These are phyloP conservation scores for Suhomyces pyralidae DNA, from an alignment of 805 yeast genomes.

Conservation along the genomic window DNA sequence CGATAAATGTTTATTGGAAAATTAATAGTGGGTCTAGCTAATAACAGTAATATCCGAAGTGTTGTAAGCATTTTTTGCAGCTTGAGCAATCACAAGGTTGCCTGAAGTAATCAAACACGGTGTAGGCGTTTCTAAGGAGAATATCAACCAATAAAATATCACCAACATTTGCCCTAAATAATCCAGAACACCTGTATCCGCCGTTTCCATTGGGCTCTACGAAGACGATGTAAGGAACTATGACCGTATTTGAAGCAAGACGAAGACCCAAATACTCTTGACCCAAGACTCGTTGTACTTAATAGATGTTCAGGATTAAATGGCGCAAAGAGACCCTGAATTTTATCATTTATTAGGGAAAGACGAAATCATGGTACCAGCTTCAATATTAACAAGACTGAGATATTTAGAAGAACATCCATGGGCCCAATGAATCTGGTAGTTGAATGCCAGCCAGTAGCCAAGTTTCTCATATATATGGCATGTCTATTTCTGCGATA, in stretches of 20 bases:
- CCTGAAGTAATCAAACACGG: neutral
- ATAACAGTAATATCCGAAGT: neutral
- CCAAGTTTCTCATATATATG: conserved; percentile 51
- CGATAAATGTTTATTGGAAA: too few relatives aligned
- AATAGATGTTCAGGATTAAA: neutral
- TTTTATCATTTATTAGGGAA: neutral
- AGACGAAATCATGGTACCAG: conserved; percentile 12
- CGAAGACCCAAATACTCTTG: neutral
- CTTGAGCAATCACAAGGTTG: neutral
- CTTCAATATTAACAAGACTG: conserved; percentile 9
- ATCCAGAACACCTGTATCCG: too few relatives aligned
- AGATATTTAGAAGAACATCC: neutral
- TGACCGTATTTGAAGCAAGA: neutral
- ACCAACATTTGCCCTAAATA: too few relatives aligned
- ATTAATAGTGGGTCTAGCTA: neutral
- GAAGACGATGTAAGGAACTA: conserved; percentile 2
- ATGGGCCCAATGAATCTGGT: neutral
- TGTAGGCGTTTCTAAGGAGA: neutral
- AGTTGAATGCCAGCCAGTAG: conserved; percentile 7
- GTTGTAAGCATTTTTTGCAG: neutral
- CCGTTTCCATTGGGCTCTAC: too few relatives aligned
- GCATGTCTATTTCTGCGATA: conserved; percentile 73
- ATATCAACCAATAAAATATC: neutral
- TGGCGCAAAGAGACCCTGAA: neutral
- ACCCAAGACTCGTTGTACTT: neutral